Percentiles rank a stretch among this genome's conserved stretches.
Conservation (phyloP, 352 stramenopile species). For the Poterioochromonas sp. region DNA sequence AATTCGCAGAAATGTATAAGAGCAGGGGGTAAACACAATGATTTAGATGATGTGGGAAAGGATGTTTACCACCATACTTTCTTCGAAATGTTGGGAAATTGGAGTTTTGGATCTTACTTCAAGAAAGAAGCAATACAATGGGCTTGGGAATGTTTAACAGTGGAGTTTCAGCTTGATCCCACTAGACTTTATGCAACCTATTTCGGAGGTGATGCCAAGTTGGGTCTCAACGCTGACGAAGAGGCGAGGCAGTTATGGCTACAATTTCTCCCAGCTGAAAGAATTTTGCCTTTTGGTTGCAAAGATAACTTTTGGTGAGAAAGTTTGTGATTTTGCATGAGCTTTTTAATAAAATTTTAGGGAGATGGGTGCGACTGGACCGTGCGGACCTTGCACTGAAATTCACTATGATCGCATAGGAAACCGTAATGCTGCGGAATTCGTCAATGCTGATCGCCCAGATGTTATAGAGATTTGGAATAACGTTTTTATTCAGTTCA, state of each 20-base stretch:
- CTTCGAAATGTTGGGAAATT: conserved; percentile 98
- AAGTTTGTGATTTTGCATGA: not conserved
- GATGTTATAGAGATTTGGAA: conserved; percentile 99
- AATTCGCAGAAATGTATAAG: conserved; percentile 94
- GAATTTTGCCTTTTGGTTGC: conserved; percentile 79
- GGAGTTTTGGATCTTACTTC: conserved; percentile 95
- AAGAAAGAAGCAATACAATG: conserved; percentile 87
- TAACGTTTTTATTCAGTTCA: conserved; percentile 99
- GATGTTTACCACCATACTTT: conserved; percentile 94
- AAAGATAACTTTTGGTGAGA: conserved; percentile 89
- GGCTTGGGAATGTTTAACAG: conserved; percentile 83
- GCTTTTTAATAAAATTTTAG: no score
- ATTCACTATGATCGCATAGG: conserved; percentile 98
- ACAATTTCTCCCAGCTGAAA: conserved; percentile 64
- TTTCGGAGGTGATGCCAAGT: conserved; percentile 87
- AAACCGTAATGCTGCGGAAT: conserved; percentile 61
- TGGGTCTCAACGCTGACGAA: conserved; percentile 60
- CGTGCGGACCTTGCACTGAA: conserved; percentile 96
- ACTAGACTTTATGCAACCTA: conserved; percentile 93
- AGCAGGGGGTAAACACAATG: conserved; percentile 94
- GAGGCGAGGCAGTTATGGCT: conserved; percentile 77
- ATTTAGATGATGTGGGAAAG: conserved; percentile 93
- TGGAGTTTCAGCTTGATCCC: conserved; percentile 64
- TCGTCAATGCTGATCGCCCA: conserved; percentile 94
- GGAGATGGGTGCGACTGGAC: conserved; percentile 98